Conservation (phyloP, 495 filamentous ascomycete genomes). For the Penicilliopsis zonata region DNA sequence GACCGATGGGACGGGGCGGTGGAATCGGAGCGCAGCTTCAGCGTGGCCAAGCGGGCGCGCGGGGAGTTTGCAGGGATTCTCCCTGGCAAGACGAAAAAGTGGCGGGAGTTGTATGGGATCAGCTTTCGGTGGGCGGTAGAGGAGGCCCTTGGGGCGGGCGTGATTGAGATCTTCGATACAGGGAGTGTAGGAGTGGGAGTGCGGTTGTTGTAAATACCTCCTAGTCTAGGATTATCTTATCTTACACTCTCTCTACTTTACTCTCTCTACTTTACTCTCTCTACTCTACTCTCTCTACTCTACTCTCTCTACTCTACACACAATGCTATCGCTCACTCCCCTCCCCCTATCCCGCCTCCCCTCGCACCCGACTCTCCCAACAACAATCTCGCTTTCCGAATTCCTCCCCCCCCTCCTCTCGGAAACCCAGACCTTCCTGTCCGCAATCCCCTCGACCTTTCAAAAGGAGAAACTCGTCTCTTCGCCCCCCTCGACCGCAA, state of each 20-base stretch:
- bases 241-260: neutral
- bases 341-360: conserved; percentile 21
- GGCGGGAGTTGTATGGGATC: conserved; percentile 69
- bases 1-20: conserved; percentile 78
- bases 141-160: conserved; percentile 64
- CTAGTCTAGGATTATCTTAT: too few relatives aligned
- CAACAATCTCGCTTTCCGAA: conserved; percentile 1
- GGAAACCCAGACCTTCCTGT: conserved; percentile 47
- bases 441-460: conserved; percentile 23
- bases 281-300: conserved; percentile 3
- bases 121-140: conserved; percentile 67
- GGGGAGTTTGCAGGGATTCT: conserved; percentile 61
- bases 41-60: conserved; percentile 47
- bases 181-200: conserved; percentile 67
- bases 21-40: conserved; percentile 41
- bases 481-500: conserved; percentile 31
- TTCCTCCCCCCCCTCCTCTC: conserved; percentile 26
- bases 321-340: too few relatives aligned
- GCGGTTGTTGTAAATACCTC: conserved; percentile 18
- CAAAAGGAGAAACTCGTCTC: conserved; percentile 13
- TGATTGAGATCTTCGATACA: conserved; percentile 80
- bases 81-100: conserved; percentile 64
- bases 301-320: conserved; percentile 14
- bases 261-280: neutral
- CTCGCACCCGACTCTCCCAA: conserved; percentile 16